Percentiles rank a stretch among this genome's conserved stretches.
Conservation (phyloP, 495 filamentous ascomycete genomes). For the Lophium mytilinum region DNA sequence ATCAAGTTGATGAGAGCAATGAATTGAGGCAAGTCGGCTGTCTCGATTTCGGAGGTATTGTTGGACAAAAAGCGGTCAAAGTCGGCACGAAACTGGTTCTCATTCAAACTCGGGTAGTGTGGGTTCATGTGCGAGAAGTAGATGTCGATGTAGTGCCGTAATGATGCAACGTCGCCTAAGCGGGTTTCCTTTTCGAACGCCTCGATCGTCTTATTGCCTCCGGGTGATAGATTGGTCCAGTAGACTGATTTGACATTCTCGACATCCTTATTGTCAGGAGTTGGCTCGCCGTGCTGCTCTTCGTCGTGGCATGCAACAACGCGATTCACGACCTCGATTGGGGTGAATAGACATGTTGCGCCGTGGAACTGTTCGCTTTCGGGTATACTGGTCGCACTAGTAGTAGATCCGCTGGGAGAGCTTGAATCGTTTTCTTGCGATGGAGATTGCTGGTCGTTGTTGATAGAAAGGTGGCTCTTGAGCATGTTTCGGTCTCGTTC, state of each 20-base stretch:
- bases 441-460: not conserved
- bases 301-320: not conserved
- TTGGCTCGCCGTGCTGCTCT: not conserved
- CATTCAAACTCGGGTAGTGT: not conserved
- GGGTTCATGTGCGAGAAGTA: not conserved
- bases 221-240: not conserved
- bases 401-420: not conserved
- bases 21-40: not conserved
- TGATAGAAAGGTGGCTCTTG: not conserved
- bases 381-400: not conserved
- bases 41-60: not conserved
- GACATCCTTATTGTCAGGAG: not conserved
- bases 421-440: not conserved
- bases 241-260: not conserved
- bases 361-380: not conserved
- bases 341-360: not conserved
- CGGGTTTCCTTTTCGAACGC: not conserved
- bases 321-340: not conserved
- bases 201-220: not conserved
- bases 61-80: not conserved
- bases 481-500: not conserved
- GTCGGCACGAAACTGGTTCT: not conserved
- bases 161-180: not conserved
- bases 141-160: not conserved
- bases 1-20: not conserved